Evolutionary conservation across 176 grass and related monocot genomes (phyloP).

Genomic region (Thalia dealbata): DNA sequence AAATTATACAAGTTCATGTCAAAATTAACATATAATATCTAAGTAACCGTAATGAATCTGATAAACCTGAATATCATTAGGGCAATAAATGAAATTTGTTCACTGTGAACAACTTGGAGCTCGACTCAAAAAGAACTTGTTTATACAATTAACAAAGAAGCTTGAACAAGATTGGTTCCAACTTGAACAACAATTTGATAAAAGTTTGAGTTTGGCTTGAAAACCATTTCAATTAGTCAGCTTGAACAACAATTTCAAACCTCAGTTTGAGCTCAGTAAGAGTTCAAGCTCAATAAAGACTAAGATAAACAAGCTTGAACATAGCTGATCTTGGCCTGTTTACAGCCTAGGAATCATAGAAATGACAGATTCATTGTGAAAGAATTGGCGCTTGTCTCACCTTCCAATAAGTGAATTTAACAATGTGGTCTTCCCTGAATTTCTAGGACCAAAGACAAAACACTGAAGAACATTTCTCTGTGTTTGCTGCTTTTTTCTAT

Average conservation of each 20-base stretch:
- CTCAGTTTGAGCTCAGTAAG: no score
- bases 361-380: neutral
- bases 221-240: no score
- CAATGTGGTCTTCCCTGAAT: constrained; percentile 70
- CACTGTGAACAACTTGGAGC: no score
- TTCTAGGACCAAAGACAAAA: constrained; percentile 82
- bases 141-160: no score
- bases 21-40: neutral
- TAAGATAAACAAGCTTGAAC: no score
- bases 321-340: neutral
- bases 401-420: constrained; percentile 87
- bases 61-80: neutral
- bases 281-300: no score
- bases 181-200: no score
- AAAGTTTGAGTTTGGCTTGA: no score
- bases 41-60: constrained; percentile 10
- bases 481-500: constrained; percentile 82
- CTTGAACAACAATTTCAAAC: no score
- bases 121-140: no score
- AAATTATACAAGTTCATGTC: neutral
- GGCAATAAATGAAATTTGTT: no score
- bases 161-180: no score
- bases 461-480: constrained; percentile 75
- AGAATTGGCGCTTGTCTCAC: constrained; percentile 18
- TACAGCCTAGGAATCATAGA: neutral